Base-by-base conservation (phyloP, 2,329 filamentous ascomycete species). In the Penicillium rolfsii region DNA sequence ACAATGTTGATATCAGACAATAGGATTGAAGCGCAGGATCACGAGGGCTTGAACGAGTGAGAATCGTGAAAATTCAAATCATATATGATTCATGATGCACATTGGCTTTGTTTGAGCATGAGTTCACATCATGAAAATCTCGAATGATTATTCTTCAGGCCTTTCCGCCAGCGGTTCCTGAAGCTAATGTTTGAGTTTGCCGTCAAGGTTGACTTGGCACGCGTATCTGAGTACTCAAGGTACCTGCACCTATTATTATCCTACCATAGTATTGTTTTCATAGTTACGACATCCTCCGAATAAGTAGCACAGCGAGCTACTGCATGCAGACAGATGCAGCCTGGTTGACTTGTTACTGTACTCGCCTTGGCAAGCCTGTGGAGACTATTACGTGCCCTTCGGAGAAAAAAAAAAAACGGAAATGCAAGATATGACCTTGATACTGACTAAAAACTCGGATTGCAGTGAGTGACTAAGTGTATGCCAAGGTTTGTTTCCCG, bases 161-260 rank as follows among this genome's bases (percentile, higher is more conserved):
- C 24, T 43, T 57, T 33, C 24, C 19, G 46, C 45, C 35, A 24
- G 57, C 33, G 56, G 61, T 61, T 62, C 57, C 62, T 64, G 57
- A 59, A 43, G 45, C 49, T 54, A 26, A 38, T 57, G 43, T 58
- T 59, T 40, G 38, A 19, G 11, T 19, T 35, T 16, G 24, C 57
- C 33, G 40, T 41, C 36, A 54, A 59, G 28, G 30, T 28, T 54
- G 41, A 43, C 49, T 57, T 57, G 58, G 54, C 58, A 48, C n/a
- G 4, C 26, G 6, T 16, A 49, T 33, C 11, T 9, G n/a, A 19
- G 28, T n/a, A 35, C 14, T 16, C 5, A n/a, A 50, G n/a, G n/a
- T 49, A 33, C 26, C 4, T 33, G 7, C 16, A 33, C 11, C 11
- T 16, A 22, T 2, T 48, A 5, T 48, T 9, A 48, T 30, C 26